Evolutionary conservation across 108 stramenopile species (phyloP), one percentile per base, ranked within the genome.

Genomic region (Schizochytrium sp.): DNA sequence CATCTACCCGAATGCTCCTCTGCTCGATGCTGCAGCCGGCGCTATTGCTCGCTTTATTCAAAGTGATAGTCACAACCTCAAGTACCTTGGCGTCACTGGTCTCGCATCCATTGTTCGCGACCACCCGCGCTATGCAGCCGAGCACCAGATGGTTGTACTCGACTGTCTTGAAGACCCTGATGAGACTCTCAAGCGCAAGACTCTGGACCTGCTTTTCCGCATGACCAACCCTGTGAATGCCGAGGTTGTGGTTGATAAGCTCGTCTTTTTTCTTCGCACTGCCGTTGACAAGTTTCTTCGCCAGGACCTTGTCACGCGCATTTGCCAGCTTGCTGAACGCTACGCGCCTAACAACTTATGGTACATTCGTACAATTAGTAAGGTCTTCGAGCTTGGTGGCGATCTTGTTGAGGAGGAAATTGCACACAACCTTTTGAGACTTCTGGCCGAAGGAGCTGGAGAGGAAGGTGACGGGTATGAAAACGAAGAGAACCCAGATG

Each of bases 161-260:
- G 98, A 98, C 89, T 99, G 99, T 92, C 94, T 99, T 76, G 97
- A 98, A 94, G 98, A 98, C 93, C 94, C 95, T 40, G 99, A 99
- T 91, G 99, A 99, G 91, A 98, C 99, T 2, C 92, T 99, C 87
- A 96, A 98, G 93, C 93, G 98, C 19, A 98, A 98, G 92, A 99
- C 99, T 28, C 91, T 99, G 91, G 97, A 98, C 93, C 92, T 99
- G 57, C 91, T 99, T 88, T 98, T 97, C 91, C 94, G 96, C 72
- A 98, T 99, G 98, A 97, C 96, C 87, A 99, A 99, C 93, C 97
- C 97, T 3, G 97, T 98, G 87, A 99, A 99, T 93, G 98, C 98
- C 13, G 97, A 98, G 88, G 98, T 98, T 90, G 97, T 99, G 89
- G 95, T 96, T 5, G 97, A 97, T 45, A 97, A 97, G 89, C 93